Percentiles rank a stretch among this genome's conserved stretches.
These are phyloP conservation scores for Kondoa subrosea DNA, from an alignment of 768 basidiomycete species.

Conservation along the genomic window DNA sequence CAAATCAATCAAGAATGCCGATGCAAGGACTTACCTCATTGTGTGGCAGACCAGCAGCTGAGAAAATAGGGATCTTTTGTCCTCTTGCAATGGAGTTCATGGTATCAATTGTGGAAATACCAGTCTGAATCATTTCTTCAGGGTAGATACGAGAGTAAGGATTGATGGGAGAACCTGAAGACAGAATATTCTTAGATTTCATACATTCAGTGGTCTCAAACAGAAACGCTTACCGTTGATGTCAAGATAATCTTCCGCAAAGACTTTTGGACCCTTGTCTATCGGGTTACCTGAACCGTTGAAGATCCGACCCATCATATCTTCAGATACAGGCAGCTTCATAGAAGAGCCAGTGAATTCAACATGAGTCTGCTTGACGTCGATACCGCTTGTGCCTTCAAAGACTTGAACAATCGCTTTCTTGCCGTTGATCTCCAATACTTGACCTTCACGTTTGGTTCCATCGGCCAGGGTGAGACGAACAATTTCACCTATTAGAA, in stretches of 20 bases:
- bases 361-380: slow-evolving; percentile 92
- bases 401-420: slow-evolving; percentile 99
- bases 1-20: slow-evolving; percentile 13
- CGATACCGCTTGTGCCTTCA: slow-evolving; percentile 91
- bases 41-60: slow-evolving; percentile 93
- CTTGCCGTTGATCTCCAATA: slow-evolving; percentile 93
- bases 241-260: slow-evolving; percentile 97
- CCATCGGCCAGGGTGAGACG: slow-evolving; percentile 89
- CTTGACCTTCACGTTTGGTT: slow-evolving; percentile 84
- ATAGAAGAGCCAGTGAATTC: slow-evolving; percentile 96
- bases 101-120: slow-evolving; percentile 92
- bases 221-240: slow-evolving; percentile 62
- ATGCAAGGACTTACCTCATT: slow-evolving; percentile 54
- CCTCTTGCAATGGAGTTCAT: slow-evolving; percentile 99
- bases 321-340: slow-evolving; percentile 96
- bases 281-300: slow-evolving; percentile 97
- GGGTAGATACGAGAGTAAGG: slow-evolving; percentile 97
- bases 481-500: slow-evolving; percentile 97
- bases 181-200: not conserved
- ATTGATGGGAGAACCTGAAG: slow-evolving; percentile 84
- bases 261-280: slow-evolving; percentile 95
- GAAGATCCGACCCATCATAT: slow-evolving; percentile 98
- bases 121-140: slow-evolving; percentile 99
- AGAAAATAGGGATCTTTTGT: slow-evolving; percentile 99
- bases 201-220: not conserved